A percentile compares a stretch with the other conserved stretches of the same genome.
Evolutionary conservation across 2,329 filamentous ascomycete species (phyloP).

Genomic region (Epichloe aotearoae): DNA sequence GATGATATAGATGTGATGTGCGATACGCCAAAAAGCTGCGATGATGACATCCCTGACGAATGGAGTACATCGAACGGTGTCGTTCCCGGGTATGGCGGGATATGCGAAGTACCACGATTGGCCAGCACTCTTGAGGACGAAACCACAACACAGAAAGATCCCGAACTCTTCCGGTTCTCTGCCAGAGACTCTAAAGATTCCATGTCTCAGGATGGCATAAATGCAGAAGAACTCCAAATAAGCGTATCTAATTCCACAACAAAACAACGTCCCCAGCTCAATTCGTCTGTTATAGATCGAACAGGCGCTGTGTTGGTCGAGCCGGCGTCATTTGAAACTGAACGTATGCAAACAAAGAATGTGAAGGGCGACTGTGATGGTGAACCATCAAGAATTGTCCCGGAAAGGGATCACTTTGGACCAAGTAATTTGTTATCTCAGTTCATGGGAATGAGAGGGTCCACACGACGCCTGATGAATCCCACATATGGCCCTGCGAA

Average conservation of each 20-base stretch:
- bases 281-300: neutral
- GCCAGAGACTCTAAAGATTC: neutral
- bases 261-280: neutral
- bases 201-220: neutral
- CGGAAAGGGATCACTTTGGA: neutral
- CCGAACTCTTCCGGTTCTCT: neutral
- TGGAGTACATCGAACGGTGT: neutral
- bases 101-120: neutral
- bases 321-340: neutral
- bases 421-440: constrained; percentile 1
- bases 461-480: neutral
- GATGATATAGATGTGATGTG: neutral
- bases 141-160: neutral
- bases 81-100: neutral
- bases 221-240: neutral
- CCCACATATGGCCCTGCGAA: neutral
- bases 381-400: neutral
- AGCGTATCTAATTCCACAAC: neutral
- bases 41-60: neutral
- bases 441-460: constrained; percentile 6
- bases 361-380: neutral
- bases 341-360: neutral
- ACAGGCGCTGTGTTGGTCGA: neutral
- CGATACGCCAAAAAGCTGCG: neutral
- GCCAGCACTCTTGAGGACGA: neutral